Conservation (phyloP, 1,139 yeast genomes). For the Pichia sp. region DNA sequence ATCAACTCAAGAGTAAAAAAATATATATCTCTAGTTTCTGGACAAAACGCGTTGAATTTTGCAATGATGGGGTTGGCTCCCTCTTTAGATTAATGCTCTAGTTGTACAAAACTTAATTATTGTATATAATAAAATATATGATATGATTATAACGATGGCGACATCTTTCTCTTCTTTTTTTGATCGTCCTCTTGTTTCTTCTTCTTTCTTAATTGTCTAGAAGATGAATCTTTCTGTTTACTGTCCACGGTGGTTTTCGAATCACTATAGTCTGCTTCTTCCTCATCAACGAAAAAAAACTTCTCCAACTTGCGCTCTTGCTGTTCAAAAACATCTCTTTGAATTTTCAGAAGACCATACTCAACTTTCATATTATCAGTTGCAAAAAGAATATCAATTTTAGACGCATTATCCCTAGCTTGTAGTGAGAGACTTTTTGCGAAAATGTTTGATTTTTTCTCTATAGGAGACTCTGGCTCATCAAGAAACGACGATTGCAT, state of each 20-base stretch:
- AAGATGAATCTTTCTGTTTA: background rate
- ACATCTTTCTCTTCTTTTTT: conserved; percentile 3
- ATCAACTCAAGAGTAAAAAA: conserved; percentile 56
- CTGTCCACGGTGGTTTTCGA: background rate
- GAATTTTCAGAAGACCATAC: conserved; percentile 38
- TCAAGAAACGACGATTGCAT: background rate
- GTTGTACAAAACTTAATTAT: background rate
- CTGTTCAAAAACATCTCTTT: conserved; percentile 29
- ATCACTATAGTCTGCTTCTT: conserved; percentile 5
- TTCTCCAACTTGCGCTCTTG: conserved; percentile 21
- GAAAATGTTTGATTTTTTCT: conserved; percentile 25
- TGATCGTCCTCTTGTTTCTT: conserved; percentile 1
- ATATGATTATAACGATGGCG: background rate
- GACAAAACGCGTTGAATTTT: conserved; percentile 55
- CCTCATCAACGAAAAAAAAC: conserved; percentile 20
- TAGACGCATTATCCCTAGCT: conserved; percentile 17
- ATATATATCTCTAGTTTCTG: conserved; percentile 63
- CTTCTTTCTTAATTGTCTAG: conserved; percentile 3
- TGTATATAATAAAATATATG: background rate
- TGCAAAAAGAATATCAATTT: conserved; percentile 42
- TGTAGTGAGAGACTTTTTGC: conserved; percentile 10
- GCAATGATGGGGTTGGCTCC: conserved; percentile 70
- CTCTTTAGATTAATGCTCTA: conserved; percentile 35
- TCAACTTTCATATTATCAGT: conserved; percentile 59
- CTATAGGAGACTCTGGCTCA: conserved; percentile 19